Conservation (phyloP, 495 filamentous ascomycete species). For the Hapsidospora chrysogenum region DNA sequence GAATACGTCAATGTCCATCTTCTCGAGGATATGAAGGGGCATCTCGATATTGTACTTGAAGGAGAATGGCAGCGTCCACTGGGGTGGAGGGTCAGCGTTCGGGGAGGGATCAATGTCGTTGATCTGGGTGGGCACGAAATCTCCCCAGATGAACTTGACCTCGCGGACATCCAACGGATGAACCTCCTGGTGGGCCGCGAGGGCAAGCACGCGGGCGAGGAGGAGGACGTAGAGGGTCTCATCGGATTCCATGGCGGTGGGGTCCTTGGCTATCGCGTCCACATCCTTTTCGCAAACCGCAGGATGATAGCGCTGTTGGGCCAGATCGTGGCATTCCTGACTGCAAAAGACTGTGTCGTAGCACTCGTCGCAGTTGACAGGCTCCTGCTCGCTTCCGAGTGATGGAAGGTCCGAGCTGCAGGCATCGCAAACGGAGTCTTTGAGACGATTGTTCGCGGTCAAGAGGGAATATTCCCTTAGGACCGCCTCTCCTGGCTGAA, state of each 20-base stretch:
- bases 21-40: conserved; percentile 72
- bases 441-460: conserved; percentile 65
- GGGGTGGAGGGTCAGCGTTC: conserved; percentile 33
- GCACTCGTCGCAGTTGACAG: conserved; percentile 56
- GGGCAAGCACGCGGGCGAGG: conserved; percentile 62
- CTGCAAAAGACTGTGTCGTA: conserved; percentile 79
- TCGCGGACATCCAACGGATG: conserved; percentile 75
- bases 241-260: conserved; percentile 50
- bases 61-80: conserved; percentile 68
- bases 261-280: conserved; percentile 66
- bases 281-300: conserved; percentile 74
- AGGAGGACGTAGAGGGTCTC: conserved; percentile 69
- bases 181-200: conserved; percentile 63
- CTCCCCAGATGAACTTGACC: conserved; percentile 93
- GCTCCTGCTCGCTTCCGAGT: conserved; percentile 22
- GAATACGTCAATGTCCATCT: conserved; percentile 84
- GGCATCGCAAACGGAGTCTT: conserved; percentile 70
- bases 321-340: conserved; percentile 48
- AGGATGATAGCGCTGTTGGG: conserved; percentile 65
- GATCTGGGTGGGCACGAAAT: conserved; percentile 27
- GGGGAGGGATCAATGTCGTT: conserved; percentile 33
- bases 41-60: conserved; percentile 72
- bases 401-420: conserved; percentile 65
- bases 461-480: conserved; percentile 64
- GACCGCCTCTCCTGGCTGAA: conserved; percentile 58